Base-by-base conservation (phyloP, 2,329 filamentous ascomycete genomes). In the Trichoderma koningii region DNA sequence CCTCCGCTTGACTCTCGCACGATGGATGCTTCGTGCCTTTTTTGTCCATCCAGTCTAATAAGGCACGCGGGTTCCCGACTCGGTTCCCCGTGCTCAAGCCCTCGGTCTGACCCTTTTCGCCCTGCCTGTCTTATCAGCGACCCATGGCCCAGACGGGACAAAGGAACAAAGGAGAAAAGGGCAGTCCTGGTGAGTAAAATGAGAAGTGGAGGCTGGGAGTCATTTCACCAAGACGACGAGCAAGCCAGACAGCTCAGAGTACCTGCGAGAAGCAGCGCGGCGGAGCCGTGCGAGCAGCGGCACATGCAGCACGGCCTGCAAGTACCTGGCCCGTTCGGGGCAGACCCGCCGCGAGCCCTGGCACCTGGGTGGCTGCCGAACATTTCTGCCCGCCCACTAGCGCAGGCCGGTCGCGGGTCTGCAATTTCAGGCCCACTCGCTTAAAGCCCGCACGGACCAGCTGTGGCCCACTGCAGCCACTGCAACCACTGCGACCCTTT, bases 371-470 rank as follows among this genome's bases (percentile, higher is more conserved):
- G 62, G 62, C 62, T 64, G 62, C 45, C 62, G 62, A 57, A 51
- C 53, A 64, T 64, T 63, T 66, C 47, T 63, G 64, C 63, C 64
- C 52, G 64, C 51, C 34, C 55, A 55, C 55, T 63, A 69, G 66
- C 62, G 65, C 66, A 62, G 60, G 66, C 64, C 61, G 28, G 69
- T 67, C 55, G 66, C 55, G 66, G 61, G 66, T 59, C 68, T 66
- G 68, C 64, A 71, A 71, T 70, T 69, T 70, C 68, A 60, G 66
- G 51, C 70, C 71, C 70, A 72, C 69, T 71, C 67, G 69, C 69
- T 71, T 70, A 71, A 68, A 41, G 51, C 59, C 56, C 57, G 67
- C 68, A 67, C 67, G 65, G 69, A 66, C 64, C 68, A 64, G 57
- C 17, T 19, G 55, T 30, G 57, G 48, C 28, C 64, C 56, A 66